Conservation (phyloP, 345 rosid genomes). For the Streptanthus diversifolius region DNA sequence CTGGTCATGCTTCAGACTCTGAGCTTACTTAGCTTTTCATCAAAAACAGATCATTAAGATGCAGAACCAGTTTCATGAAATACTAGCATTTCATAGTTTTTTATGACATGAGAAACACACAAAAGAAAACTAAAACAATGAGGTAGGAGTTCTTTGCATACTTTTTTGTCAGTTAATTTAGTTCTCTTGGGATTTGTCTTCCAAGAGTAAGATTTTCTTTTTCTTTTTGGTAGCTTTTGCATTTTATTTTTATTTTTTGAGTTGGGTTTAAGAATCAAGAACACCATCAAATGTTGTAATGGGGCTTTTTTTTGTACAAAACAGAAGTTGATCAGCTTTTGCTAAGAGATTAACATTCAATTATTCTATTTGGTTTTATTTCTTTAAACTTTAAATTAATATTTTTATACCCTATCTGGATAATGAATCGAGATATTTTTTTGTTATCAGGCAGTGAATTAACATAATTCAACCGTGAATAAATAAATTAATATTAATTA, state of each 20-base stretch:
- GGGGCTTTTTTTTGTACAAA: neutral
- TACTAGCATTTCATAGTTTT: neutral
- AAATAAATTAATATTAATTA: too few species aligned
- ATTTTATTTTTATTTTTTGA: neutral
- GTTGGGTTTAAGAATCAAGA: neutral
- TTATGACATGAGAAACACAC: neutral
- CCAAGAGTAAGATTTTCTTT: conserved; percentile 5
- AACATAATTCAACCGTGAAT: too few species aligned
- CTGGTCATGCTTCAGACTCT: conserved; percentile 40
- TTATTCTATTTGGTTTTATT: neutral
- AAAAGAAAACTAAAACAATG: neutral
- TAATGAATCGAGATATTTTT: too few species aligned
- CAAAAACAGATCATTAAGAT: neutral
- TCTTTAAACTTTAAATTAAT: too few species aligned
- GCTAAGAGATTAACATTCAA: neutral
- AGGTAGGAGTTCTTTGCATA: conserved; percentile 5
- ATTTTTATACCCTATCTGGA: too few species aligned
- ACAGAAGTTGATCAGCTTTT: neutral
- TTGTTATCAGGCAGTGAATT: too few species aligned
- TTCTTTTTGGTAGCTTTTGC: neutral
- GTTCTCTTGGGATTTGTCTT: neutral
- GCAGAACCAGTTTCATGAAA: neutral
- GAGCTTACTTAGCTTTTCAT: conserved; percentile 28
- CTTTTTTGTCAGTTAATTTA: neutral
- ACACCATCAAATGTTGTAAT: neutral